Conservation (phyloP, 805 yeast genomes). For the Candida railenensis region DNA sequence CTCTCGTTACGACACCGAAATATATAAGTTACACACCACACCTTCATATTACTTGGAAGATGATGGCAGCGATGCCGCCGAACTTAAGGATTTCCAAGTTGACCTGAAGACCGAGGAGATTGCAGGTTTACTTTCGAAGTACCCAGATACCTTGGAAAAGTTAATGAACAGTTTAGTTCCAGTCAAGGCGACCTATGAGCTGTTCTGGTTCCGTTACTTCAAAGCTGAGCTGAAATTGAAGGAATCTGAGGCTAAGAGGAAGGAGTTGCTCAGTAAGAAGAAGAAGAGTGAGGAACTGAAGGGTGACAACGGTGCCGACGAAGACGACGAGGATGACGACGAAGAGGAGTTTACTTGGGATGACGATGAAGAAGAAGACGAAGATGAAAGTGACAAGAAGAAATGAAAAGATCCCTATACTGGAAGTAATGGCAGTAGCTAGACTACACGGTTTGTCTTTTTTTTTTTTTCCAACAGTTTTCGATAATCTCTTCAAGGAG, state of each 20-base stretch:
- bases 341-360: slow-evolving; percentile 55
- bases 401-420: slow-evolving; percentile 4
- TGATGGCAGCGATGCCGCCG: slow-evolving; percentile 14
- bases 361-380: slow-evolving; percentile 47
- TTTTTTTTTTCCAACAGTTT: too few species aligned
- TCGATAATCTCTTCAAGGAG: too few species aligned
- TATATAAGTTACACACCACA: slow-evolving; percentile 38
- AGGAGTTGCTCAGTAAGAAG: slow-evolving; percentile 50
- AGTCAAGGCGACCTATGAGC: slow-evolving; percentile 49
- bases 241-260: slow-evolving; percentile 64
- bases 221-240: slow-evolving; percentile 50
- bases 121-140: slow-evolving; percentile 43
- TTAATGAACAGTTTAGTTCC: slow-evolving; percentile 71
- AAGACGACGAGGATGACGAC: slow-evolving; percentile 37
- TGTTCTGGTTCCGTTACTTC: slow-evolving; percentile 78
- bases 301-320: slow-evolving; percentile 17
- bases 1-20: slow-evolving; percentile 37
- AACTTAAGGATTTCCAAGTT: slow-evolving; percentile 34
- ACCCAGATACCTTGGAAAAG: slow-evolving; percentile 48
- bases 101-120: slow-evolving; percentile 53
- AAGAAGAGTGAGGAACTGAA: slow-evolving; percentile 1
- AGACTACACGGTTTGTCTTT: neutral
- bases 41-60: slow-evolving; percentile 17
- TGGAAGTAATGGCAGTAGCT: neutral
- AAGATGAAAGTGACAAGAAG: slow-evolving; percentile 16